Evolutionary conservation across 192 early-diverging fungal genomes (phyloP).

Genomic region (Coemansia sp.): DNA sequence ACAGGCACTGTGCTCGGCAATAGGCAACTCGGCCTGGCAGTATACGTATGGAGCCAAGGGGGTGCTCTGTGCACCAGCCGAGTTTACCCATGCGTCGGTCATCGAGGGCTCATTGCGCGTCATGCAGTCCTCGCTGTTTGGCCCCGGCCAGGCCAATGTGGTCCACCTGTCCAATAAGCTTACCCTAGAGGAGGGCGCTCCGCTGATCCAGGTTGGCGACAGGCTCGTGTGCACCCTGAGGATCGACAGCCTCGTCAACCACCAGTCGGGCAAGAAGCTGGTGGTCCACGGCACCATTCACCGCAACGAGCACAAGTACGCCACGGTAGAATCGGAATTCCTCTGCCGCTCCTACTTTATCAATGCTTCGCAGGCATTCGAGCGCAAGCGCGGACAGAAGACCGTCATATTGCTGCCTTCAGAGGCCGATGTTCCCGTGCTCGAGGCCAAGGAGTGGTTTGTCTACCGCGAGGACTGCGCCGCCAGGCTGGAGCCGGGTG

Average conservation of each 20-base stretch:
- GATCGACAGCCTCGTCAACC: slow-evolving; percentile 75
- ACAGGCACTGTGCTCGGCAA: too few species aligned
- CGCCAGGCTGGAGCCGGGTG: slow-evolving; percentile 46
- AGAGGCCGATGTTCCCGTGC: slow-evolving; percentile 73
- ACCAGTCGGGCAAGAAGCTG: slow-evolving; percentile 72
- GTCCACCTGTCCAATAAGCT: slow-evolving; percentile 87
- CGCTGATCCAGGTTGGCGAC: slow-evolving; percentile 65
- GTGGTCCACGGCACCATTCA: too few species aligned
- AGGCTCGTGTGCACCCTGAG: slow-evolving; percentile 63
- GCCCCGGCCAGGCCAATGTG: slow-evolving; percentile 74
- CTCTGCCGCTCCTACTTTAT: slow-evolving; percentile 76
- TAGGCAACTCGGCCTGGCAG: too few species aligned
- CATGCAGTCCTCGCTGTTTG: slow-evolving; percentile 79
- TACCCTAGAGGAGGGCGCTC: slow-evolving; percentile 57
- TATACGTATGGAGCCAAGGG: too few species aligned
- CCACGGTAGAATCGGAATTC: slow-evolving; percentile 72
- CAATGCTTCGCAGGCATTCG: slow-evolving; percentile 72
- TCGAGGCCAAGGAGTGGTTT: slow-evolving; percentile 84
- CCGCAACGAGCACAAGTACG: slow-evolving; percentile 55
- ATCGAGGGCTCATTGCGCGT: slow-evolving; percentile 76
- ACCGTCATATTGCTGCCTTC: slow-evolving; percentile 59
- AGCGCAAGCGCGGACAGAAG: slow-evolving; percentile 60
- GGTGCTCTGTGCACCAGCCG: too few species aligned
- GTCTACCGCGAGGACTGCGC: slow-evolving; percentile 12
- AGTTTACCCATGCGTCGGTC: slow-evolving; percentile 74